Percentiles rank a stretch among this genome's conserved stretches.
Evolutionary conservation across 2,329 filamentous ascomycete species (phyloP).

Genomic region (Plectosphaerella cucumerina): DNA sequence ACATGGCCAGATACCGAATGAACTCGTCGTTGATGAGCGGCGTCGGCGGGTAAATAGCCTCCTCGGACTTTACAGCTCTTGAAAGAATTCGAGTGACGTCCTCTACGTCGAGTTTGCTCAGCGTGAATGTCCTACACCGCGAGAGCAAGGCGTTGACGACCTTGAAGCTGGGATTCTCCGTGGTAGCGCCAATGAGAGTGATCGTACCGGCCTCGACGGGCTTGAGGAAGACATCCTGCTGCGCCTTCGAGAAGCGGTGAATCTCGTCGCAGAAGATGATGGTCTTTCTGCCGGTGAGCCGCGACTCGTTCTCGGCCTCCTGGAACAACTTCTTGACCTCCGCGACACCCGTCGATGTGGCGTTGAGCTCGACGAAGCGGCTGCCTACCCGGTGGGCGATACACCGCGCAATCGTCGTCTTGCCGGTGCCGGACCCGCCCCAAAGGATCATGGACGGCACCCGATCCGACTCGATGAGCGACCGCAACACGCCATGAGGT

Average conservation of each 20-base stretch:
- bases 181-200: constrained; percentile 91
- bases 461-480: constrained; percentile 78
- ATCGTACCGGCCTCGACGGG: constrained; percentile 89
- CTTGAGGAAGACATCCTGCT: constrained; percentile 92
- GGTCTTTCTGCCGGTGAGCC: constrained; percentile 80
- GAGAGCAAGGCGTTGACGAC: constrained; percentile 84
- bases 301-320: constrained; percentile 76
- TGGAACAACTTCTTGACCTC: constrained; percentile 91
- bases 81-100: constrained; percentile 70
- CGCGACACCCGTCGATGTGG: constrained; percentile 78
- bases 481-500: constrained; percentile 74
- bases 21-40: constrained; percentile 73
- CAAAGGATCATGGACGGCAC: constrained; percentile 96
- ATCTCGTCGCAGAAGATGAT: constrained; percentile 99
- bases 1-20: constrained; percentile 75
- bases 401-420: constrained; percentile 88
- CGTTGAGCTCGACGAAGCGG: constrained; percentile 94
- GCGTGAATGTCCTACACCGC: constrained; percentile 84
- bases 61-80: constrained; percentile 67
- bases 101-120: constrained; percentile 68
- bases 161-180: constrained; percentile 95
- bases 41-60: constrained; percentile 31
- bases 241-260: constrained; percentile 83
- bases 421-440: constrained; percentile 77
- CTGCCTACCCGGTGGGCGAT: constrained; percentile 79